phyloP scores from a whole-genome alignment of 164 flowering plant genomes.

The Magnolia changhungtana region DNA sequence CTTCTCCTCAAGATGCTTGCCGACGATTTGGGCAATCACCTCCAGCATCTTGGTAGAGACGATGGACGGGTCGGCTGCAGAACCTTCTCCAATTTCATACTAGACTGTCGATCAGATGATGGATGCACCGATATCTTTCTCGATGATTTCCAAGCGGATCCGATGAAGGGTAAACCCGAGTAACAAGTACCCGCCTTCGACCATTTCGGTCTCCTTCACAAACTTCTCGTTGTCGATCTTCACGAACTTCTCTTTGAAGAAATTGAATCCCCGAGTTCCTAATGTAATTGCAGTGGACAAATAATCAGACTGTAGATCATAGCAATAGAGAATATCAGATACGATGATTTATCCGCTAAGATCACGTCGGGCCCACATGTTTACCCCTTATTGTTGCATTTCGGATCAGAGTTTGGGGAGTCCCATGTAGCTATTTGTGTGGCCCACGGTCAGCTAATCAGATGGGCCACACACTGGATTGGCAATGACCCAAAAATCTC shows the following conservation, averaged over 20 bases:
- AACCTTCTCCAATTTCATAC: background rate
- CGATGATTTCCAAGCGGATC: conserved; percentile 24
- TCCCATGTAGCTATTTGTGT: no score
- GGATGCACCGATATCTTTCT: conserved; percentile 11
- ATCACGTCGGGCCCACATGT: no score
- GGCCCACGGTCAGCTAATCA: no score
- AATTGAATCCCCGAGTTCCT: background rate
- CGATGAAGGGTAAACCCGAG: conserved; percentile 27
- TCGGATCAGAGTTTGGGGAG: no score
- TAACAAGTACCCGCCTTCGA: conserved; percentile 35
- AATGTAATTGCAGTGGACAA: background rate
- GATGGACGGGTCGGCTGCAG: background rate
- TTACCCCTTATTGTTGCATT: no score
- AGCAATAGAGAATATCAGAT: no score
- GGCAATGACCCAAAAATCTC: no score
- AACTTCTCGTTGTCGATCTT: conserved; percentile 33
- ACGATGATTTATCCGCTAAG: no score
- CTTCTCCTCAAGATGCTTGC: conserved; percentile 1
- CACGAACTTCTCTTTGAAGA: conserved; percentile 36
- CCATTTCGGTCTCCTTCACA: conserved; percentile 26
- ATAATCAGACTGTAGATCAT: background rate
- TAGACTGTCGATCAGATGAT: background rate
- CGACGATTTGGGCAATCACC: background rate
- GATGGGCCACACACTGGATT: no score
- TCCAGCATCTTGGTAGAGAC: background rate